Evolutionary conservation across 176 grass and related monocot species (phyloP).

Genomic region (Themeda triandra): DNA sequence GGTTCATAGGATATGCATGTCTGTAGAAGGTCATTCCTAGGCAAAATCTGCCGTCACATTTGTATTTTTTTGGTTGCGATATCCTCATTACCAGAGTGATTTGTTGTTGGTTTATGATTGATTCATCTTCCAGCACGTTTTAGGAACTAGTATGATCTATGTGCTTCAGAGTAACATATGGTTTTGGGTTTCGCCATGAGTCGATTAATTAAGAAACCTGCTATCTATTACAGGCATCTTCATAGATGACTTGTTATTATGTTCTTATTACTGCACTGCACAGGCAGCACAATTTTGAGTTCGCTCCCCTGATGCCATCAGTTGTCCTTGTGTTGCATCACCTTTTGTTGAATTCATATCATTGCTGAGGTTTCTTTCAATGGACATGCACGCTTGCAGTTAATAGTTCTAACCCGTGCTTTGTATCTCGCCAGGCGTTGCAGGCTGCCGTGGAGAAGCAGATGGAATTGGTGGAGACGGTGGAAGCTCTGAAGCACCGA

Average conservation of each 20-base stretch:
- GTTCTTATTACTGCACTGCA: neutral
- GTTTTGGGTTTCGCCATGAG: neutral
- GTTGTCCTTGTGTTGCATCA: neutral
- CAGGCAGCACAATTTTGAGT: neutral
- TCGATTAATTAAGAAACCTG: neutral
- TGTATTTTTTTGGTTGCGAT: neutral
- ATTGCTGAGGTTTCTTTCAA: neutral
- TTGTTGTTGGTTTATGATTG: neutral
- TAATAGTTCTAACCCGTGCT: constrained; percentile 3
- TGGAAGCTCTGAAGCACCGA: constrained; percentile 40
- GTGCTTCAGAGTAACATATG: neutral
- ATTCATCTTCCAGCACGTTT: neutral
- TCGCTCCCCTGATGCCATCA: neutral
- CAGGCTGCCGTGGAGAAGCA: constrained; percentile 48
- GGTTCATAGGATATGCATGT: neutral
- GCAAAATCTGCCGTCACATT: neutral
- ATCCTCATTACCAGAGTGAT: neutral
- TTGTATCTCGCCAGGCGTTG: constrained; percentile 39
- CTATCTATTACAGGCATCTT: neutral
- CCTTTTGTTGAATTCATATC: neutral
- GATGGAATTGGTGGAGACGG: constrained; percentile 47
- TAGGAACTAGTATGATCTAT: neutral
- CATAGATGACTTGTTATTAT: neutral
- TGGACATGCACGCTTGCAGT: neutral
- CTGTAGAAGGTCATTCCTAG: neutral